phyloP scores from a whole-genome alignment of 805 yeast genomes.

The Monosporozyma solicola region DNA sequence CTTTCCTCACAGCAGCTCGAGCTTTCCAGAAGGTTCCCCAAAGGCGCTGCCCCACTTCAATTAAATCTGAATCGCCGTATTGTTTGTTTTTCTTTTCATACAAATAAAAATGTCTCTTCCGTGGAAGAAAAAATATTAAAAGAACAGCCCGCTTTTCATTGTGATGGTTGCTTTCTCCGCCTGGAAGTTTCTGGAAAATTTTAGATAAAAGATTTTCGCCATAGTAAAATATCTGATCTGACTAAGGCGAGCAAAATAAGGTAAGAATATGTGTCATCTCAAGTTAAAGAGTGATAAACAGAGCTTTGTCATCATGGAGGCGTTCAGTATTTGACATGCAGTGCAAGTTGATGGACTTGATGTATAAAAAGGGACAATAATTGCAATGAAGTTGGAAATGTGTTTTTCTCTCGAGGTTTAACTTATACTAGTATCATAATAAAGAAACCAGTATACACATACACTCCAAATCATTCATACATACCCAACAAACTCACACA shows the following conservation, averaged over 20 bases:
- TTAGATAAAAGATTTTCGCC: neutral
- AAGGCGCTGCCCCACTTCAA: neutral
- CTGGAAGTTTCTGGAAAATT: neutral
- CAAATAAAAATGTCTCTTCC: neutral
- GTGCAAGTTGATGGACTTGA: neutral
- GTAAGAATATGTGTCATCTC: neutral
- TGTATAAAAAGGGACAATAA: neutral
- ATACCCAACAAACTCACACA: neutral
- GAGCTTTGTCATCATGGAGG: neutral
- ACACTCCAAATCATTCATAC: neutral
- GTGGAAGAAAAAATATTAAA: neutral
- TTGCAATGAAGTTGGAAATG: neutral
- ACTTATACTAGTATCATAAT: neutral
- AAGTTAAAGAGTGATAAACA: neutral
- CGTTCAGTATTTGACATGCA: neutral
- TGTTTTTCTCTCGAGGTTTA: neutral
- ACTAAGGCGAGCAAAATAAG: neutral
- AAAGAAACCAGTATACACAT: neutral
- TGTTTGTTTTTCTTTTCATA: neutral
- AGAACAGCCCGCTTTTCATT: neutral
- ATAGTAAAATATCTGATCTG: neutral
- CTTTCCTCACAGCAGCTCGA: neutral
- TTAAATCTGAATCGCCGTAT: neutral
- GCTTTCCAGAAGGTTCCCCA: neutral
- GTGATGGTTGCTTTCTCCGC: neutral